phyloP scores from a whole-genome alignment of 2,329 filamentous ascomycete species.

The Aurifilum marmelostoma region DNA sequence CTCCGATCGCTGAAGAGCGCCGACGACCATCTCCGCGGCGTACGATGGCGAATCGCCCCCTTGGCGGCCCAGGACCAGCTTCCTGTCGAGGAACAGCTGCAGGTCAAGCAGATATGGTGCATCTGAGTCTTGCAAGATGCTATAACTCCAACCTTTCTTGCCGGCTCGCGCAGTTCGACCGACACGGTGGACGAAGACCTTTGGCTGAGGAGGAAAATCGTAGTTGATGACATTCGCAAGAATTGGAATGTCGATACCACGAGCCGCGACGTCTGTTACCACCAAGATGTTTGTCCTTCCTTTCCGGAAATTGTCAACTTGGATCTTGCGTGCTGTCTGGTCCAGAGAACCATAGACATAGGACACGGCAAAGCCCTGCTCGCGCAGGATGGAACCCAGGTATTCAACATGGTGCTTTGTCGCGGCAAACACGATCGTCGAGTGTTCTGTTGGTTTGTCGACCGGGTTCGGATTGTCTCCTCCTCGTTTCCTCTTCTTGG shows the following conservation, averaged over 20 bases:
- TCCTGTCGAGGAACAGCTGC: constrained; percentile 90
- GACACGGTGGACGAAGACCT: constrained; percentile 95
- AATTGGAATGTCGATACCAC: constrained; percentile 96
- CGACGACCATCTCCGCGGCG: constrained; percentile 82
- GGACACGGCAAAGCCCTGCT: constrained; percentile 85
- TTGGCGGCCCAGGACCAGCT: constrained; percentile 74
- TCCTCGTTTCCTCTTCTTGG: constrained; percentile 75
- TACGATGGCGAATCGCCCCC: constrained; percentile 65
- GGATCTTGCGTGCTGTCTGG: constrained; percentile 87
- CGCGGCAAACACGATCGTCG: constrained; percentile 91
- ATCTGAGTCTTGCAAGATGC: constrained; percentile 84
- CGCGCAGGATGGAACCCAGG: constrained; percentile 74
- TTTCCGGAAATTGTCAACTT: constrained; percentile 85
- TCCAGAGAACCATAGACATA: constrained; percentile 95
- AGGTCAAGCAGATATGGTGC: constrained; percentile 91
- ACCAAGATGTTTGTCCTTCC: constrained; percentile 89
- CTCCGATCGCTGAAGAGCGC: constrained; percentile 71
- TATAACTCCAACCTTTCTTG: constrained; percentile 92
- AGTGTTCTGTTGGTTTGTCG: constrained; percentile 82
- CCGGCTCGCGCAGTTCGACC: constrained; percentile 95
- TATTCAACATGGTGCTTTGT: constrained; percentile 99
- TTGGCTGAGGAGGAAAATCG: constrained; percentile 94
- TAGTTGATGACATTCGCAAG: constrained; percentile 98
- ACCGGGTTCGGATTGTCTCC: constrained; percentile 56
- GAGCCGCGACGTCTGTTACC: constrained; percentile 92